phyloP scores from a whole-genome alignment of 1,139 yeast species.

The Debaryomyces sp. region DNA sequence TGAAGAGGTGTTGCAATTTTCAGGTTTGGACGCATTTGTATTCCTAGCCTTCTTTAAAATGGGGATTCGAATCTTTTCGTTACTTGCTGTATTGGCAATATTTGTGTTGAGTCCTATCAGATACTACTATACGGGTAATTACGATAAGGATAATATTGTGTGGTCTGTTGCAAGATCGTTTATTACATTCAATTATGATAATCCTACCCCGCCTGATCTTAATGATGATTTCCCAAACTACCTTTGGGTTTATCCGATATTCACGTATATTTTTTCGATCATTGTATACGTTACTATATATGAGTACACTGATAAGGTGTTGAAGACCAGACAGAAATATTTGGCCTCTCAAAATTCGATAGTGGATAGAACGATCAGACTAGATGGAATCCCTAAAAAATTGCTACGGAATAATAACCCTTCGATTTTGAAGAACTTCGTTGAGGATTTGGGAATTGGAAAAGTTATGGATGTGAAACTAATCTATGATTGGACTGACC shows the following conservation, averaged over 20 bases:
- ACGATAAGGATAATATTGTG: conserved; percentile 41
- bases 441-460: conserved; percentile 66
- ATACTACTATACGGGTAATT: conserved; percentile 48
- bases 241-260: conserved; percentile 80
- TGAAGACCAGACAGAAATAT: conserved; percentile 76
- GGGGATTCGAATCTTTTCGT: conserved; percentile 45
- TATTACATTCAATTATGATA: neutral
- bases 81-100: conserved; percentile 40
- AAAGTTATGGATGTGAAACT: conserved; percentile 56
- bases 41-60: conserved; percentile 47
- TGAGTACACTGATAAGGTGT: conserved; percentile 70
- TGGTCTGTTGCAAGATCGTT: conserved; percentile 13
- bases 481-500: conserved; percentile 56
- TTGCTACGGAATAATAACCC: conserved; percentile 45
- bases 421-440: conserved; percentile 47
- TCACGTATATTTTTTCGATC: conserved; percentile 82
- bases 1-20: conserved; percentile 42
- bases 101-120: conserved; percentile 46
- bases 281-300: conserved; percentile 64
- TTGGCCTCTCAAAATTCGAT: conserved; percentile 87
- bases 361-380: conserved; percentile 87
- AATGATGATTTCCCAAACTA: conserved; percentile 34
- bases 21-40: conserved; percentile 52
- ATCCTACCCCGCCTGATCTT: conserved; percentile 21
- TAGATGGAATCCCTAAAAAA: conserved; percentile 76